These are phyloP conservation scores for Discostella stelligera DNA, from an alignment of 352 stramenopile genomes.

Conservation along the genomic window DNA sequence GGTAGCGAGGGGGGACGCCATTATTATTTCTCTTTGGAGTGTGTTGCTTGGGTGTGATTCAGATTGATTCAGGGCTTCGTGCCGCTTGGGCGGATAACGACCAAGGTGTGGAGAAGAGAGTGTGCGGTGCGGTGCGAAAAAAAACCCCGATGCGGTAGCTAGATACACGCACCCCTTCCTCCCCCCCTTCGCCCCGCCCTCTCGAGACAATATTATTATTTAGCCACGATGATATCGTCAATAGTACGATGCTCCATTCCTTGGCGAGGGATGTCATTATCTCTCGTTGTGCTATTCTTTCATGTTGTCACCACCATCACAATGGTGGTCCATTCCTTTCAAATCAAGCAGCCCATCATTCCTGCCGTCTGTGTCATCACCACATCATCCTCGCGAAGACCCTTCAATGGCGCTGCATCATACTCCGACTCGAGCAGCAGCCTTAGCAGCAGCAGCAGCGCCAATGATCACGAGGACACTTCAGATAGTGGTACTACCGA, in stretches of 20 bases:
- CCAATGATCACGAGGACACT: neutral
- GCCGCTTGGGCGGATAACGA: no score
- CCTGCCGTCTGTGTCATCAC: neutral
- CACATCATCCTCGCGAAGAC: neutral
- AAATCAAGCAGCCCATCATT: neutral
- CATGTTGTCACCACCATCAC: neutral
- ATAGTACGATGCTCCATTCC: neutral
- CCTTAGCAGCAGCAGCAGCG: neutral
- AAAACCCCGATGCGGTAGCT: no score
- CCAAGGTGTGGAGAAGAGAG: no score
- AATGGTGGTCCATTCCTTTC: neutral
- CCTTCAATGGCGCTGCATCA: constrained; percentile 5
- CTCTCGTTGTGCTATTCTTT: neutral
- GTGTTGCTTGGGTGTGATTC: no score
- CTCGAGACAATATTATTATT: neutral
- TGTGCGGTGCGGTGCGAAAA: no score
- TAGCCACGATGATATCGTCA: neutral
- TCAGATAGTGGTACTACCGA: neutral
- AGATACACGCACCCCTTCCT: no score
- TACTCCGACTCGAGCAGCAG: neutral
- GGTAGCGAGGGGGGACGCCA: constrained; percentile 77
- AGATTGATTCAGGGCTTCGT: no score
- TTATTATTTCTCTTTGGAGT: no score
- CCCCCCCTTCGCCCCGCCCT: no score
- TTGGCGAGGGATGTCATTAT: neutral